Percentiles rank a stretch among this genome's conserved stretches.
Evolutionary conservation across 1,284 basidiomycete species (phyloP).

Genomic region (Porogramme epimiltina): DNA sequence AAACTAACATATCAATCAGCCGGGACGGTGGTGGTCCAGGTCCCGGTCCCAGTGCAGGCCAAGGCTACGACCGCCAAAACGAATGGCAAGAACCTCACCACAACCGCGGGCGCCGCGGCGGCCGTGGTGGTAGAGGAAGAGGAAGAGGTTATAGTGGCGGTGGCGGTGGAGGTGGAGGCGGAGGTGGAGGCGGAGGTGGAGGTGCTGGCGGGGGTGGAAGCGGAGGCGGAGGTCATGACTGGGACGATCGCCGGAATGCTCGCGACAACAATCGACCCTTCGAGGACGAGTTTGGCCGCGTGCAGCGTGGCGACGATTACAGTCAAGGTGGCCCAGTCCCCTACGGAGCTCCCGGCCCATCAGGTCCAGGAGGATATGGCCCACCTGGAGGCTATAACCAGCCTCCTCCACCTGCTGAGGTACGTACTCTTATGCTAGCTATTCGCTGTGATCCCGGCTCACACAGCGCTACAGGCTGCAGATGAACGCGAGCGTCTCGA

Average conservation of each 20-base stretch:
- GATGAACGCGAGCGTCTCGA: conserved; percentile 79
- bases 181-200: conserved; percentile 36
- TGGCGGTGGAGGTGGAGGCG: conserved; percentile 21
- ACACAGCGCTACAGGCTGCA: conserved; percentile 32
- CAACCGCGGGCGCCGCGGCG: neutral
- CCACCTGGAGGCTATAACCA: conserved; percentile 34
- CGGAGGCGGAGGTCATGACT: conserved; percentile 32
- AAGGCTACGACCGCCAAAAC: neutral
- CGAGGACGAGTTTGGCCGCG: conserved; percentile 44
- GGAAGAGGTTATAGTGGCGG: conserved; percentile 8
- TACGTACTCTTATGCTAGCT: too few species aligned
- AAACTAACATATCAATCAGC: too few species aligned
- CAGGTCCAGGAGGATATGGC: conserved; percentile 27
- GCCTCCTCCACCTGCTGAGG: conserved; percentile 29
- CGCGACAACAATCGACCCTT: conserved; percentile 41
- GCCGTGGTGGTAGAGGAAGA: conserved; percentile 1
- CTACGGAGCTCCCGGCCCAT: conserved; percentile 25
- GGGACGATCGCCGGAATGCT: conserved; percentile 47
- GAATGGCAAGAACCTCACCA: neutral
- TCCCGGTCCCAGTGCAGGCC: neutral
- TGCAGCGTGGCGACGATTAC: conserved; percentile 39
- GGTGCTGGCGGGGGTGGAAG: conserved; percentile 33
- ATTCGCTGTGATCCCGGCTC: neutral
- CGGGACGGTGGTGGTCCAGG: neutral
- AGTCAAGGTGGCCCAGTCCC: conserved; percentile 26